Percentiles rank a stretch among this genome's conserved stretches.
Evolutionary conservation across 176 grass and related monocot species (phyloP).

Genomic region (Eragrostis nindensis): DNA sequence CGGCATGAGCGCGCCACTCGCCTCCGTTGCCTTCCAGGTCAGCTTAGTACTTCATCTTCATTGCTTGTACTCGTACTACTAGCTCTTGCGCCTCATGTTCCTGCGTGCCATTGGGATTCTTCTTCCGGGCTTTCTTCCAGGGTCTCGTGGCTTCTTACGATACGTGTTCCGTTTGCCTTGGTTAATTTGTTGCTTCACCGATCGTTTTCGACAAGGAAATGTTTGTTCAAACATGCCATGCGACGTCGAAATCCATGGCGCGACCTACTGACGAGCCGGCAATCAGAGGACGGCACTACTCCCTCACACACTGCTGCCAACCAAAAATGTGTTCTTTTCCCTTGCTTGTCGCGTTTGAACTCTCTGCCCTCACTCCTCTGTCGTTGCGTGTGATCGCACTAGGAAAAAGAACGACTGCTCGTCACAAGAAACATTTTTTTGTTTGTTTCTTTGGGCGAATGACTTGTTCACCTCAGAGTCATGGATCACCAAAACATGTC

Average conservation of each 20-base stretch:
- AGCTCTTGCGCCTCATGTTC: too few relatives aligned
- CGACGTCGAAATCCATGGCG: conserved; percentile 2
- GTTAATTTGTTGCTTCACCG: not conserved
- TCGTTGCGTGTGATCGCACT: not conserved
- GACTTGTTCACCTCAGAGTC: not conserved
- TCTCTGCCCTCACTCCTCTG: not conserved
- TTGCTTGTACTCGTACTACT: too few relatives aligned
- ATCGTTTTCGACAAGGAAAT: conserved; percentile 2
- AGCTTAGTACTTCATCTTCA: too few relatives aligned
- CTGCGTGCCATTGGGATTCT: too few relatives aligned
- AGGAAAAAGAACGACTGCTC: not conserved
- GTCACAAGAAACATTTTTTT: too few relatives aligned
- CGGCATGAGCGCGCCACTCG: conserved; percentile 91
- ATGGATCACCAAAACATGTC: not conserved
- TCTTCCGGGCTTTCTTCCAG: too few relatives aligned
- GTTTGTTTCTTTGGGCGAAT: too few relatives aligned
- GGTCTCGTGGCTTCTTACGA: not conserved
- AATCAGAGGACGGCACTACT: conserved; percentile 14
- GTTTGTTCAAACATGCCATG: not conserved
- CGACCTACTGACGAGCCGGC: not conserved
- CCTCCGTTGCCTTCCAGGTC: conserved; percentile 89
- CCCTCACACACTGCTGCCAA: not conserved
- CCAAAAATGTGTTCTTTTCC: not conserved
- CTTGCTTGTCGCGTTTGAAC: conserved; percentile 38
- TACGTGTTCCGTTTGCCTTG: not conserved